These are phyloP conservation scores for Amphichorda felina DNA, from an alignment of 2,329 filamentous ascomycete species.

Conservation along the genomic window DNA sequence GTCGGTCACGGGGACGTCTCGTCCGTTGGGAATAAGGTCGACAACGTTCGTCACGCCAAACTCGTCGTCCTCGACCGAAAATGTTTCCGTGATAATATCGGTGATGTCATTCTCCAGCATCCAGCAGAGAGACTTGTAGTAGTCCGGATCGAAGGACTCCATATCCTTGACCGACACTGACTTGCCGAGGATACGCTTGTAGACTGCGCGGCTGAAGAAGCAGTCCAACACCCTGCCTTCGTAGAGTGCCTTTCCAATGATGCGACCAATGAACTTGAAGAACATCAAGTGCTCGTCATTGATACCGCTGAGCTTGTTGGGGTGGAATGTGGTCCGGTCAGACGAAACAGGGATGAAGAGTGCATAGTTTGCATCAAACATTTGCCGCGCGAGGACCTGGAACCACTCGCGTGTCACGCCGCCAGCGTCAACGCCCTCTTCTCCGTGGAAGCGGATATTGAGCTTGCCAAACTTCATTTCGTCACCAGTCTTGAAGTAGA, in stretches of 20 bases:
- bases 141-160: conserved; percentile 96
- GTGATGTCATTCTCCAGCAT: conserved; percentile 98
- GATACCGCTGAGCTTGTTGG: conserved; percentile 85
- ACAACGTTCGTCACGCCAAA: conserved; percentile 84
- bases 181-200: conserved; percentile 93
- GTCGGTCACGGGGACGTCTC: conserved; percentile 87
- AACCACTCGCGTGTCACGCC: conserved; percentile 99
- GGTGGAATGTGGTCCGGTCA: conserved; percentile 96
- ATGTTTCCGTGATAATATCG: conserved; percentile 92
- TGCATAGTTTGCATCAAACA: conserved; percentile 98
- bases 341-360: conserved; percentile 94
- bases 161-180: conserved; percentile 97
- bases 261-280: conserved; percentile 98
- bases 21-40: conserved; percentile 77
- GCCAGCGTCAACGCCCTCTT: conserved; percentile 95
- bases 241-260: conserved; percentile 96
- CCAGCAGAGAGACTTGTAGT: conserved; percentile 98
- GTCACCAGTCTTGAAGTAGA: conserved; percentile 92
- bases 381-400: conserved; percentile 89
- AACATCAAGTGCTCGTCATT: conserved; percentile 94
- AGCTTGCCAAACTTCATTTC: conserved; percentile 99
- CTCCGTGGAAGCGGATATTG: conserved; percentile 92
- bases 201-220: conserved; percentile 97
- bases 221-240: conserved; percentile 93
- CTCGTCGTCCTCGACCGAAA: conserved; percentile 85